phyloP scores from a whole-genome alignment of 805 yeast species.

The Saturnispora silvae region DNA sequence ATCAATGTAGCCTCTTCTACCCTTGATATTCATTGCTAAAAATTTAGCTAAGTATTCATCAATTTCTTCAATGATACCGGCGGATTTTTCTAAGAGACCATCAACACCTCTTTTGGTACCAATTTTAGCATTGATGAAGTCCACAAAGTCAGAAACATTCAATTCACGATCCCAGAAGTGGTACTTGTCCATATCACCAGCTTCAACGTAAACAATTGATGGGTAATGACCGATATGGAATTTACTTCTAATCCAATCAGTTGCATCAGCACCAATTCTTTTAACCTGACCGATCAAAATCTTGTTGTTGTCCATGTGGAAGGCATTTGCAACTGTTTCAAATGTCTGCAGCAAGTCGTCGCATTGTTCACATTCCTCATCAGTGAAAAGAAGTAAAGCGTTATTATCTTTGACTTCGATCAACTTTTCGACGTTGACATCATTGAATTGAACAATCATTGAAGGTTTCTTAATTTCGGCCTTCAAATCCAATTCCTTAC shows the following conservation, averaged over 20 bases:
- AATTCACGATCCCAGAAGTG: constrained; percentile 32
- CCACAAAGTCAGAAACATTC: constrained; percentile 35
- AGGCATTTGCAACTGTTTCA: constrained; percentile 38
- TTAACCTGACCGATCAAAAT: constrained; percentile 38
- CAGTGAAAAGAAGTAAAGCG: constrained; percentile 43
- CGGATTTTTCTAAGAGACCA: constrained; percentile 30
- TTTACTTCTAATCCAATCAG: constrained; percentile 30
- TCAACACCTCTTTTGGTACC: constrained; percentile 31
- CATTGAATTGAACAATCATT: constrained; percentile 20
- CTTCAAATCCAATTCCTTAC: constrained; percentile 3
- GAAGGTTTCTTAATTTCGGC: constrained; percentile 13
- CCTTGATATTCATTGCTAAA: constrained; percentile 22
- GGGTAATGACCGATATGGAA: constrained; percentile 42
- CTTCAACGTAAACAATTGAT: constrained; percentile 39
- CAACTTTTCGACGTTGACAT: constrained; percentile 20
- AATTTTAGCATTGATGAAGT: constrained; percentile 37
- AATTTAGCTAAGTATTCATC: constrained; percentile 23
- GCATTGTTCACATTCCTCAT: constrained; percentile 39
- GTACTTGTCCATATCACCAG: constrained; percentile 28
- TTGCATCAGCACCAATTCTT: constrained; percentile 34
- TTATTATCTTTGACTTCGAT: constrained; percentile 28
- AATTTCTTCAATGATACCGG: constrained; percentile 32
- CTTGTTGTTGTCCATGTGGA: constrained; percentile 29
- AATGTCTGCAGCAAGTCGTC: constrained; percentile 40
- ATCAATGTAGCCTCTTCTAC: constrained; percentile 18